Conservation (phyloP, 768 basidiomycete genomes). For the Auriscalpium orientale region DNA sequence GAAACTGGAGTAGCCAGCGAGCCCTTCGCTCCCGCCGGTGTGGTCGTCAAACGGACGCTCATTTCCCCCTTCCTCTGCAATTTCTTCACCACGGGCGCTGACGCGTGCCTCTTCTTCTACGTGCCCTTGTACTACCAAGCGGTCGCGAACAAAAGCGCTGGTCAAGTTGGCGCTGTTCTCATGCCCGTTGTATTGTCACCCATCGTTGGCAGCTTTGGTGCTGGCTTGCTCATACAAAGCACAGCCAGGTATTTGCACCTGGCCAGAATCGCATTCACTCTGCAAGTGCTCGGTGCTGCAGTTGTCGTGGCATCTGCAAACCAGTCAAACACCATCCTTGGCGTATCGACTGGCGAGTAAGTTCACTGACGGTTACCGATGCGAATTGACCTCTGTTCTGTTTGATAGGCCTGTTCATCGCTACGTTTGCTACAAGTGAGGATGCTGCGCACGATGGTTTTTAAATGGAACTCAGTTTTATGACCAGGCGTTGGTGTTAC, state of each 20-base stretch:
- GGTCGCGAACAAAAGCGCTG: slow-evolving; percentile 2
- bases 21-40: slow-evolving; percentile 7
- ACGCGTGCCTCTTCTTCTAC: slow-evolving; percentile 1
- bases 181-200: slow-evolving; percentile 4
- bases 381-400: too few species aligned
- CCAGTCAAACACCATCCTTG: too few species aligned
- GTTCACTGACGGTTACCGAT: too few species aligned
- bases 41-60: slow-evolving; percentile 5
- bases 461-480: not conserved
- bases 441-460: not conserved
- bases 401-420: not conserved
- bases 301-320: not conserved
- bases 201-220: slow-evolving; percentile 7
- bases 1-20: not conserved
- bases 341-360: too few species aligned
- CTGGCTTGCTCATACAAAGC: slow-evolving; percentile 9
- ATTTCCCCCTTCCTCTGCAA: slow-evolving; percentile 3
- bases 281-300: not conserved
- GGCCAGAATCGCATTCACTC: not conserved
- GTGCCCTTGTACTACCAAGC: slow-evolving; percentile 11
- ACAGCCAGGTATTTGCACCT: slow-evolving; percentile 7
- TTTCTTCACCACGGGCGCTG: slow-evolving; percentile 3
- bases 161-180: slow-evolving; percentile 2
- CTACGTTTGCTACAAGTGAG: not conserved
- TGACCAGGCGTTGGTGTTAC: not conserved